A percentile compares a stretch with the other conserved stretches of the same genome.
Evolutionary conservation across 352 stramenopile genomes (phyloP).

Genomic region (Pythium phragmitis): DNA sequence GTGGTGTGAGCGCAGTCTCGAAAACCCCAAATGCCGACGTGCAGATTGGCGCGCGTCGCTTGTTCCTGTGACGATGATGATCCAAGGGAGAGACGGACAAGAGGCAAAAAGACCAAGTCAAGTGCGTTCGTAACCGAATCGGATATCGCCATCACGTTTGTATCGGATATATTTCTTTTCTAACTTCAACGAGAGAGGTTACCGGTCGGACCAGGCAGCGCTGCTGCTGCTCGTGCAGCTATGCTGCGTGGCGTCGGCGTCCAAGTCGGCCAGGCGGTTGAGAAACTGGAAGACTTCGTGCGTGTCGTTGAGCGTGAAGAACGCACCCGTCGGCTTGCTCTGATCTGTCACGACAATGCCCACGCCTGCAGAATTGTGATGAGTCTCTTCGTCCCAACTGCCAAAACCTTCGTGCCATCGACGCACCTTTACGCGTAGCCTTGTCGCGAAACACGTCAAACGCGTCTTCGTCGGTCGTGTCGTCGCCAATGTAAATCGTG

Average conservation of each 20-base stretch:
- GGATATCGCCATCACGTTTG: neutral
- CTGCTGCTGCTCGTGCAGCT: slow-evolving; percentile 23
- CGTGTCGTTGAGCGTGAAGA: slow-evolving; percentile 78
- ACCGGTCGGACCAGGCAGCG: slow-evolving; percentile 10
- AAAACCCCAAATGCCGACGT: slow-evolving; percentile 17
- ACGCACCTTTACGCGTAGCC: slow-evolving; percentile 47
- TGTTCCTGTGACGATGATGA: slow-evolving; percentile 17
- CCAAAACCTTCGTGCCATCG: too few species aligned
- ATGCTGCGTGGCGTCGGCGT: slow-evolving; percentile 22
- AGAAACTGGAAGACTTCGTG: slow-evolving; percentile 75
- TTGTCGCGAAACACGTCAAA: slow-evolving; percentile 67
- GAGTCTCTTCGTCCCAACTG: neutral
- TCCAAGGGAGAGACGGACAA: slow-evolving; percentile 3
- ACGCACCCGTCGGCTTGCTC: slow-evolving; percentile 62
- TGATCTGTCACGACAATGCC: slow-evolving; percentile 84
- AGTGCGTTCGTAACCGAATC: slow-evolving; percentile 8
- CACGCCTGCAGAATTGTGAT: slow-evolving; percentile 35
- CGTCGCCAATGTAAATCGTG: slow-evolving; percentile 92
- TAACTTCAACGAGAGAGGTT: slow-evolving; percentile 22
- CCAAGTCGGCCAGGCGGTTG: slow-evolving; percentile 55
- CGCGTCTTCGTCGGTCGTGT: slow-evolving; percentile 89
- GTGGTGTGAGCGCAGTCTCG: neutral
- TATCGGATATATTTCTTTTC: neutral
- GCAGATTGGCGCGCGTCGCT: slow-evolving; percentile 19
- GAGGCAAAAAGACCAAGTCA: neutral